Base-by-base conservation (phyloP, 2,329 filamentous ascomycete species). In the Decorospora gaudefroyi region DNA sequence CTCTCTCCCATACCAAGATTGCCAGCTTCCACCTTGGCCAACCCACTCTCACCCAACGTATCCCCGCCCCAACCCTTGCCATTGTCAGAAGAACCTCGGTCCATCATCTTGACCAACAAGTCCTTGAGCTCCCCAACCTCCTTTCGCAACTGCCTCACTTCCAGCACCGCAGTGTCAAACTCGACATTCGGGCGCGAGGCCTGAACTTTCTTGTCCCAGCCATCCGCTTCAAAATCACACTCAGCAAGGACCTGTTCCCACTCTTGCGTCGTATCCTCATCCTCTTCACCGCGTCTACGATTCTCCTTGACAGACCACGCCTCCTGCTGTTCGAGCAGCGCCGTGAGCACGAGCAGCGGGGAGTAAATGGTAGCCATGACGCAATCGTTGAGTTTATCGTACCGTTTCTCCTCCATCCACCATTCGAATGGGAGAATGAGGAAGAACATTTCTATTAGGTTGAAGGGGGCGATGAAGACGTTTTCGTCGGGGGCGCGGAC, bases 401-500 rank as follows among this genome's bases (percentile, higher is more conserved):
- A 99, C 2, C 71, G 71, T 5, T 76, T 61, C 50, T 82, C 81
- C n/a, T 82, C 74, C 77, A 99, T 79, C 93, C 92, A 99, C 93
- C 93, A 99, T 75, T 97, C 93, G 39, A 95, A 85, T 0, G 88
- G 88, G 0, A 95, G 64, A 26, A 87, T 81, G 3, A 96, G 80
- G 49, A 82, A 76, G 49, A 96, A 77, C 12, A 97, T 84, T 69
- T 99, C 93, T 48, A 99, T 81, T 2, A 99, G 78, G 68, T 99
- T 99, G 72, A 99, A 88, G 0, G 93, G 93, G 0, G 93, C 85
- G 62, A 99, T 96, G 72, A 93, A 99, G 42, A 99, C 93, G 59
- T 99, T 99, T 70, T 99, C 93, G 61, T 99, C 93, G 0, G 93
- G 93, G 0, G 93, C 93, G 34, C 93, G 88, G 12, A 97, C 89